Evolutionary conservation across 2,329 filamentous ascomycete genomes (phyloP).

Genomic region (Ophiostoma piceae): DNA sequence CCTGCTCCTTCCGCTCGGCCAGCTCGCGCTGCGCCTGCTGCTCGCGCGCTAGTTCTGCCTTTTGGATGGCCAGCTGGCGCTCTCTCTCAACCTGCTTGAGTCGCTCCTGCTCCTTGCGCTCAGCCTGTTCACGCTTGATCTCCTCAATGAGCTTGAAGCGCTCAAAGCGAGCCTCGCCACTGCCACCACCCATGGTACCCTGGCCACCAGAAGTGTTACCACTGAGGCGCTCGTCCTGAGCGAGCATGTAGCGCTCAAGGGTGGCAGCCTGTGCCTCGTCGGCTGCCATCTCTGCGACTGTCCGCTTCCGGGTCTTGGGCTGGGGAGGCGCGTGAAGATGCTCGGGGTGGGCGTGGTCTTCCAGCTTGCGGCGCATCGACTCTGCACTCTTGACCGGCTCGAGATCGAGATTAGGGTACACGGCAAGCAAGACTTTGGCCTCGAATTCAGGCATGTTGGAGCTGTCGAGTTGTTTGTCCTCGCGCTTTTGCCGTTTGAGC

Average conservation of each 20-base stretch:
- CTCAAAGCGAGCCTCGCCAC: slow-evolving; percentile 76
- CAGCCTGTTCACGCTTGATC: slow-evolving; percentile 71
- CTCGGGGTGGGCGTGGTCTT: slow-evolving; percentile 67
- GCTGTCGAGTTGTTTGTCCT: slow-evolving; percentile 70
- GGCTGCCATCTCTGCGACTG: slow-evolving; percentile 87
- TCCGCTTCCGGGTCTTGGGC: slow-evolving; percentile 87
- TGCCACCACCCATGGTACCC: slow-evolving; percentile 54
- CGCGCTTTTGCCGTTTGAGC: slow-evolving; percentile 62
- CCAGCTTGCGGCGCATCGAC: slow-evolving; percentile 66
- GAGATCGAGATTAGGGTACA: slow-evolving; percentile 68
- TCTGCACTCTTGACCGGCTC: slow-evolving; percentile 66
- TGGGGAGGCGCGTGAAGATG: slow-evolving; percentile 71
- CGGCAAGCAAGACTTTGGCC: slow-evolving; percentile 66
- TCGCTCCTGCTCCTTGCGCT: slow-evolving; percentile 73
- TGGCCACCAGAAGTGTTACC: slow-evolving; percentile 54
- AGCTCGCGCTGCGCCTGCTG: slow-evolving; percentile 37
- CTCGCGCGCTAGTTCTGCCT: slow-evolving; percentile 35
- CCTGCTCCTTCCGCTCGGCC: slow-evolving; percentile 31
- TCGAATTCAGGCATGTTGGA: slow-evolving; percentile 70
- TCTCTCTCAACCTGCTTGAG: slow-evolving; percentile 58
- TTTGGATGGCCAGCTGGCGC: slow-evolving; percentile 44
- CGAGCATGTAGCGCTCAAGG: slow-evolving; percentile 86
- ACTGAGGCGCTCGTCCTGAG: slow-evolving; percentile 76
- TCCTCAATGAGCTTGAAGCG: slow-evolving; percentile 86
- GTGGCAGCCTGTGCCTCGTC: slow-evolving; percentile 89